A percentile compares a stretch with the other conserved stretches of the same genome.
Evolutionary conservation across 768 basidiomycete genomes (phyloP).

Genomic region (Lepiota brunneoincarnata): DNA sequence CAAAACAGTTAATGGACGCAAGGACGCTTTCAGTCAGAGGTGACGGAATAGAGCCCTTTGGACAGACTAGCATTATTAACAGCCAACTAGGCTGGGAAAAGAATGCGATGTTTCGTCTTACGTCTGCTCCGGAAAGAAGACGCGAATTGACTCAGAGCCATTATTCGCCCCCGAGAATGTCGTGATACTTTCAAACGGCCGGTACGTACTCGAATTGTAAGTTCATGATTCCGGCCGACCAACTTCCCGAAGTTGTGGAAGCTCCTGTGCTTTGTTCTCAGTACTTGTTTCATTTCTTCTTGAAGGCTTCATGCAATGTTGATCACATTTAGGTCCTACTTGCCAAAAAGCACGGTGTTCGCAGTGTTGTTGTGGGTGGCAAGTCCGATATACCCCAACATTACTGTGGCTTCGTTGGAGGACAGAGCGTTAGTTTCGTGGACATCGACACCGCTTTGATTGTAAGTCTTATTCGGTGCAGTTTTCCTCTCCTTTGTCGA

Average conservation of each 20-base stretch:
- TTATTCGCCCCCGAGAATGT: constrained; percentile 50
- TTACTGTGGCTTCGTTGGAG: constrained; percentile 3
- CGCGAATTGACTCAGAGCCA: constrained; percentile 17
- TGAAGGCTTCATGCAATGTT: background rate
- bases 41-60: constrained; percentile 10
- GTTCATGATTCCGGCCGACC: background rate
- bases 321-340: constrained; percentile 48
- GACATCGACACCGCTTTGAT: constrained; percentile 24
- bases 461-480: constrained; percentile 21
- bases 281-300: background rate
- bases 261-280: constrained; percentile 2
- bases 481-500: background rate
- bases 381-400: constrained; percentile 34
- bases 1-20: constrained; percentile 42
- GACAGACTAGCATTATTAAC: background rate
- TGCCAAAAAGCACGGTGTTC: constrained; percentile 55
- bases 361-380: constrained; percentile 58
- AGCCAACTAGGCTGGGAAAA: constrained; percentile 35
- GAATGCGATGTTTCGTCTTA: constrained; percentile 33
- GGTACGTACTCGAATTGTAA: constrained; percentile 21
- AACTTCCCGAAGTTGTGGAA: background rate
- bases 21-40: constrained; percentile 52
- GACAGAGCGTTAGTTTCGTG: background rate
- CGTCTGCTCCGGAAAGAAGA: background rate
- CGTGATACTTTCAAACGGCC: constrained; percentile 56